Conservation (phyloP, 805 yeast genomes). For the Metschnikowia henanensis region DNA sequence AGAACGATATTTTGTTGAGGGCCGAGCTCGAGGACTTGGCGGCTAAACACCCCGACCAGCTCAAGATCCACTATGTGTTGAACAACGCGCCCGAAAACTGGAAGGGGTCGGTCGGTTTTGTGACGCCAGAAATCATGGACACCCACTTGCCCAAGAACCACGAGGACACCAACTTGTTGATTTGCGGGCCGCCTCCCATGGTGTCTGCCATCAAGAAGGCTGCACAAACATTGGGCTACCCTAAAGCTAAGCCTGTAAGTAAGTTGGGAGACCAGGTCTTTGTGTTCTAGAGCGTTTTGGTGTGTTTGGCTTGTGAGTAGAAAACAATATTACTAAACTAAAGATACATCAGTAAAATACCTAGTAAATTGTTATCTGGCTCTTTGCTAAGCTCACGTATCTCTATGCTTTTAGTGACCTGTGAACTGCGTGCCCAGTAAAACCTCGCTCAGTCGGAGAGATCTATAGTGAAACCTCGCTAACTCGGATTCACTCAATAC, state of each 20-base stretch:
- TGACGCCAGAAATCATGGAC: constrained; percentile 72
- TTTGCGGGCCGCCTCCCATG: constrained; percentile 97
- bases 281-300: no score
- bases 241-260: constrained; percentile 84
- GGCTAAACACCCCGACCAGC: constrained; percentile 52
- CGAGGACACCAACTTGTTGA: constrained; percentile 63
- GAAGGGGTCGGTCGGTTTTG: constrained; percentile 78
- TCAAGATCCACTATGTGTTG: constrained; percentile 71
- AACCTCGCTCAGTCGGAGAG: no score
- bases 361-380: no score
- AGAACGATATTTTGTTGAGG: constrained; percentile 76
- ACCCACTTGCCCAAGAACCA: constrained; percentile 61
- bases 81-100: constrained; percentile 73
- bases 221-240: constrained; percentile 70
- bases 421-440: no score
- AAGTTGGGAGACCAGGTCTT: constrained; percentile 90
- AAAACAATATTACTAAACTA: no score
- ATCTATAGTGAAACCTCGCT: no score
- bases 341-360: no score
- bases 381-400: no score
- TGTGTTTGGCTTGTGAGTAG: no score
- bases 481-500: no score
- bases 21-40: constrained; percentile 74
- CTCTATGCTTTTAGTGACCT: no score
- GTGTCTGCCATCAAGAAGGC: constrained; percentile 79